Base-by-base conservation (phyloP, 768 basidiomycete species). In the Lactifluus volemus region DNA sequence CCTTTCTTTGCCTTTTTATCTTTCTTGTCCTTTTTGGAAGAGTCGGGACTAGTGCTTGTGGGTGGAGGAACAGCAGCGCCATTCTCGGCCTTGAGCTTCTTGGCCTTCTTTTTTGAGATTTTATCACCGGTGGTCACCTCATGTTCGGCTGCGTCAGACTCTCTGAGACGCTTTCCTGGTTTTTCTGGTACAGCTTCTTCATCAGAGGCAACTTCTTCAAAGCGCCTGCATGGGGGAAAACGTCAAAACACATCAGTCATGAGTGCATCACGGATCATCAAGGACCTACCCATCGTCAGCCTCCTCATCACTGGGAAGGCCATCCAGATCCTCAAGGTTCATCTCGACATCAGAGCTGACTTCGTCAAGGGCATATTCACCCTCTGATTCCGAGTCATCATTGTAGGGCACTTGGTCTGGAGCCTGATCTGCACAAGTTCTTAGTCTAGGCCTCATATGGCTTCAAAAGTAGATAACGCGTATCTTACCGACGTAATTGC, bases 301-400 rank as follows among this genome's bases (percentile, higher is more conserved):
- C 9, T 59, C 70, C 30, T 73, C 74, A 17, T 76, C 80, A 60
- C 83, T 83, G 60, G 77, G 83, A 36, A 79, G 78, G 15, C 67
- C 65, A 48, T 71, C 70, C 39, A 87, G 63, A 14, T 85, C 86
- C 41, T 79, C 79, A 0, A 78, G 77, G 65, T 86, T 79, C 68
- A 92, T 77, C 69, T 92, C 89, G 44, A 91, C 88, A 68, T 93
- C 92, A 6, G 86, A 91, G 73, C 85, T 86, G 55, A 92, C 85
- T 59, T 89, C 86, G 42, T 78, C 80, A n/a, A 89, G 78, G 66
- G 84, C 79, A 63, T 80, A 87, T 0, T 75, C 84, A 53, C 82
- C 84, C 47, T 87, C 81, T 32, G 66, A 78, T 7, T 84, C 84
- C n/a, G 73, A 69, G 55, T 84, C 81, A 29, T 70, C 75, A 36